Conservation (phyloP, 192 early-diverging fungal species). For the Funneliformis mosseae region DNA sequence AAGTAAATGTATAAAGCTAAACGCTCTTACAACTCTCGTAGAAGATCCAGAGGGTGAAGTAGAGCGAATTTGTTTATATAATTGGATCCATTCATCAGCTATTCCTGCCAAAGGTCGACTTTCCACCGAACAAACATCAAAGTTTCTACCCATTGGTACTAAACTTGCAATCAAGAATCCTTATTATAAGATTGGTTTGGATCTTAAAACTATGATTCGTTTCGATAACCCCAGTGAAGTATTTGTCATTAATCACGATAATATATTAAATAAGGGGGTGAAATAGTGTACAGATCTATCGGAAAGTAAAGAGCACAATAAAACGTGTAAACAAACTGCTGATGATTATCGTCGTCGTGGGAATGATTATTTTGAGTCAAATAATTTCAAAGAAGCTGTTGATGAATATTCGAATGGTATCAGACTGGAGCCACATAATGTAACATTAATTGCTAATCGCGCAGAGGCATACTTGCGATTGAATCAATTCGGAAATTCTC, state of each 20-base stretch:
- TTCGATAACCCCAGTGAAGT: background rate
- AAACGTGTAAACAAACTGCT: background rate
- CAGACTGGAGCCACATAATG: background rate
- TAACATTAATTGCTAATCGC: background rate
- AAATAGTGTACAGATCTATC: background rate
- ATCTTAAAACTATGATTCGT: background rate
- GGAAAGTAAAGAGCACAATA: too few relatives aligned
- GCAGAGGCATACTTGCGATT: conserved; percentile 1
- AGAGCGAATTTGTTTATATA: background rate
- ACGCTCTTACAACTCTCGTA: background rate
- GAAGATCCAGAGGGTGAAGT: conserved; percentile 4
- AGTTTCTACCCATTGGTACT: background rate
- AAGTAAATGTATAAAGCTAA: background rate
- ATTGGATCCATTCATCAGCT: background rate
- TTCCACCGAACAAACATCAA: background rate
- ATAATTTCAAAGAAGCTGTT: background rate
- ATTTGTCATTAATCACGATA: background rate
- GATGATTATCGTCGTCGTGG: background rate
- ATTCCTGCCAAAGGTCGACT: background rate
- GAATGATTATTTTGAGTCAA: background rate
- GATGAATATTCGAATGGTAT: conserved; percentile 12
- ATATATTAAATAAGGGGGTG: background rate
- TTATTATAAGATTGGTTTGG: background rate
- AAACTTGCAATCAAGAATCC: background rate
- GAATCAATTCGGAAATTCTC: background rate